Evolutionary conservation across 1,139 yeast species (phyloP).

Genomic region (Candida glucosophila): DNA sequence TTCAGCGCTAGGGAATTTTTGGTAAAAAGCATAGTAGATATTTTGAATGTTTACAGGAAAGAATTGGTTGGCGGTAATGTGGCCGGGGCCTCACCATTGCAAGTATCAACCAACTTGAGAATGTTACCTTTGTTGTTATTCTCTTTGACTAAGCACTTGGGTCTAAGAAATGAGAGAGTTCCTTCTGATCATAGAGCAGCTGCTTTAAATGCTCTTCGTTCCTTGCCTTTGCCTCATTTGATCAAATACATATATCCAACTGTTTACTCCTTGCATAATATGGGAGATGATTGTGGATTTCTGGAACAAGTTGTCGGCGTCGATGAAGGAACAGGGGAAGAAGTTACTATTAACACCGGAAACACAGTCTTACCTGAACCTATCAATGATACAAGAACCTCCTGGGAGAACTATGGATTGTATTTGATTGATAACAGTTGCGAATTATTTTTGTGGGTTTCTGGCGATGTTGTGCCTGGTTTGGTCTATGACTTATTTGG

Average conservation of each 20-base stretch:
- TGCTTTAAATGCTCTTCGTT: constrained; percentile 75
- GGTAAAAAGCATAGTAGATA: constrained; percentile 59
- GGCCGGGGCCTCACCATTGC: constrained; percentile 84
- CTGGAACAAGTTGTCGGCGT: constrained; percentile 40
- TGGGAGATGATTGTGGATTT: constrained; percentile 88
- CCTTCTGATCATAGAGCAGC: constrained; percentile 92
- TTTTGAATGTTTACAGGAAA: constrained; percentile 73
- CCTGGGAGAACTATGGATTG: constrained; percentile 78
- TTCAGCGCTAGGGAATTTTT: constrained; percentile 76
- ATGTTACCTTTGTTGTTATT: constrained; percentile 87
- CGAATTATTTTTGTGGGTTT: constrained; percentile 84
- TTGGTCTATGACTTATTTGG: constrained; percentile 85
- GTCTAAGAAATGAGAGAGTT: constrained; percentile 75
- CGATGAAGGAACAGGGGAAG: constrained; percentile 42
- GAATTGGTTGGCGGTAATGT: constrained; percentile 88
- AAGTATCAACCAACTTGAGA: constrained; percentile 78
- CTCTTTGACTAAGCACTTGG: constrained; percentile 78
- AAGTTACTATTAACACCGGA: constrained; percentile 27
- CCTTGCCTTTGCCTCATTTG: constrained; percentile 74
- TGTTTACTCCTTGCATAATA: constrained; percentile 81
- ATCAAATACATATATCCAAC: constrained; percentile 83
- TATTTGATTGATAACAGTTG: constrained; percentile 83
- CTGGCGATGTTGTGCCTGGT: constrained; percentile 91
- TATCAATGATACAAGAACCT: constrained; percentile 66
- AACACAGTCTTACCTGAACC: constrained; percentile 80